Evolutionary conservation across 371 early-diverging fungal species (phyloP).

Genomic region (Cokeromyces recurvatus): DNA sequence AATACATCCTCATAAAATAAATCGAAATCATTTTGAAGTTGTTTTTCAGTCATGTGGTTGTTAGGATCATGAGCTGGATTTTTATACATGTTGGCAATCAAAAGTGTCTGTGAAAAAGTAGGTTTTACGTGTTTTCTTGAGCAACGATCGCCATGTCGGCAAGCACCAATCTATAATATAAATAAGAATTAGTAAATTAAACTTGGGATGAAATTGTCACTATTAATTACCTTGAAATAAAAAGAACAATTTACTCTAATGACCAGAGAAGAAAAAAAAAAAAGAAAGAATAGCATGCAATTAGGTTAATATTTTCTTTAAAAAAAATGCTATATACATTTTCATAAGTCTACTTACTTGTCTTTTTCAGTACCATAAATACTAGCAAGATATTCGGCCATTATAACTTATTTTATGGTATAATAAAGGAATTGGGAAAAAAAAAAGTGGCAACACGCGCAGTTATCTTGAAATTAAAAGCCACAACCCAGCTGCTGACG

Average conservation of each 20-base stretch:
- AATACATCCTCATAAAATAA: slow-evolving; percentile 96
- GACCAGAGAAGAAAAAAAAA: neutral
- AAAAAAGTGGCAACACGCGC: too few species aligned
- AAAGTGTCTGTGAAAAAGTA: slow-evolving; percentile 90
- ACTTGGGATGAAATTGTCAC: too few species aligned
- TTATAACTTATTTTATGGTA: slow-evolving; percentile 16
- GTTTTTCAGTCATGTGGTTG: slow-evolving; percentile 62
- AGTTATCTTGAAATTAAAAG: too few species aligned
- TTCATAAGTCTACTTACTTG: slow-evolving; percentile 56
- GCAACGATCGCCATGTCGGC: slow-evolving; percentile 96
- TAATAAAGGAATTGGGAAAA: too few species aligned
- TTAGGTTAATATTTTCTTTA: too few species aligned
- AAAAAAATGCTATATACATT: too few species aligned
- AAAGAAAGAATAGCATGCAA: slow-evolving; percentile 1
- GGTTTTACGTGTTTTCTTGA: slow-evolving; percentile 97
- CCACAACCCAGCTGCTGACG: neutral
- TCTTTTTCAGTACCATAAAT: slow-evolving; percentile 95
- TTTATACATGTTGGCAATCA: slow-evolving; percentile 92
- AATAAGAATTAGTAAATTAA: neutral
- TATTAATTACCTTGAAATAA: slow-evolving; percentile 78
- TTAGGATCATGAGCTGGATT: slow-evolving; percentile 87
- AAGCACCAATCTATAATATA: slow-evolving; percentile 80
- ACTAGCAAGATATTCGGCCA: slow-evolving; percentile 88
- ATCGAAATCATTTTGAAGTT: slow-evolving; percentile 93
- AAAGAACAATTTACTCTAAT: slow-evolving; percentile 94